These are phyloP conservation scores for Rhodotorula sphaerocarpa DNA, from an alignment of 768 basidiomycete species.

Conservation along the genomic window DNA sequence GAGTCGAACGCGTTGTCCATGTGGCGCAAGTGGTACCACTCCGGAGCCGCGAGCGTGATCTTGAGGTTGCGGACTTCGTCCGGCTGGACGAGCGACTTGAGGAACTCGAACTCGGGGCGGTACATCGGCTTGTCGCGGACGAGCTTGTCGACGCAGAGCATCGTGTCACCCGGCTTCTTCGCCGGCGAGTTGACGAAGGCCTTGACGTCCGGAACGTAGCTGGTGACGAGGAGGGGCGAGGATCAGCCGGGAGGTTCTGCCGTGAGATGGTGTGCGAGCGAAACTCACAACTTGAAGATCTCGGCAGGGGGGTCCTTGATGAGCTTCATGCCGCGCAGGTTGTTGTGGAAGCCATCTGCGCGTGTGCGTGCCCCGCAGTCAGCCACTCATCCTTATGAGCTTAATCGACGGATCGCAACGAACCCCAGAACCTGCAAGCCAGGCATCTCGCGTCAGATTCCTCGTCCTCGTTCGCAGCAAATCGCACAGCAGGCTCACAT, in stretches of 20 bases:
- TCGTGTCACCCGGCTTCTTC: slow-evolving; percentile 26
- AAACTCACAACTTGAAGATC: slow-evolving; percentile 31
- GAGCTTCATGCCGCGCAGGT: slow-evolving; percentile 55
- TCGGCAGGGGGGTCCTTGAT: slow-evolving; percentile 26
- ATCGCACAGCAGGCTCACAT: slow-evolving; percentile 2
- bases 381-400: neutral
- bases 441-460: too few species aligned
- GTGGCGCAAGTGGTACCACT: slow-evolving; percentile 43
- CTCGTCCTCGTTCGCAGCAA: too few species aligned
- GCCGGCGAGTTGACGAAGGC: slow-evolving; percentile 31
- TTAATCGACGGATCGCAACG: neutral
- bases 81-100: slow-evolving; percentile 30
- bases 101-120: slow-evolving; percentile 37
- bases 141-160: slow-evolving; percentile 32
- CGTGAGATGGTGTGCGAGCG: neutral
- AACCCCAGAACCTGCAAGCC: slow-evolving; percentile 1
- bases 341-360: slow-evolving; percentile 58
- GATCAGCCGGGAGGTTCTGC: too few species aligned
- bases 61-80: slow-evolving; percentile 55
- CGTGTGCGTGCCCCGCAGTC: slow-evolving; percentile 42
- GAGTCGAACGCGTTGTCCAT: slow-evolving; percentile 40
- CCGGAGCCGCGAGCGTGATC: slow-evolving; percentile 62
- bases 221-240: neutral
- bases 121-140: slow-evolving; percentile 34
- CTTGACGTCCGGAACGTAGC: slow-evolving; percentile 35